These are phyloP conservation scores for Pseudonitzschia pungens DNA, from an alignment of 108 stramenopile genomes.

Conservation along the genomic window DNA sequence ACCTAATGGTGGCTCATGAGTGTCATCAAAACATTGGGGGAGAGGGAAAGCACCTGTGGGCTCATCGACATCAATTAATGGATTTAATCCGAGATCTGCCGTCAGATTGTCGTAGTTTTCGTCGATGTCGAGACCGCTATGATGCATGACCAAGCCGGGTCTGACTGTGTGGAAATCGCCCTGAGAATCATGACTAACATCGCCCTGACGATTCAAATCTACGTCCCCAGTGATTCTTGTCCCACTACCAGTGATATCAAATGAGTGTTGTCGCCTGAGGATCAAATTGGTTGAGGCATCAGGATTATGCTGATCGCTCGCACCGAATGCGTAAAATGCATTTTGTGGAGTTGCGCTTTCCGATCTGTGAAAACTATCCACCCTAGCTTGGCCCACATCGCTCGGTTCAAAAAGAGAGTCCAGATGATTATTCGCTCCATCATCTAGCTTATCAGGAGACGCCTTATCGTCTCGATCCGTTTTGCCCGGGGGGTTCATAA, in stretches of 20 bases:
- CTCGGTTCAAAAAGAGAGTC: neutral
- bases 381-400: neutral
- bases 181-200: neutral
- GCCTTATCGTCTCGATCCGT: neutral
- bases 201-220: neutral
- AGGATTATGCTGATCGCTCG: neutral
- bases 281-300: neutral
- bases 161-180: neutral
- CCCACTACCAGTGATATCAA: neutral
- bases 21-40: neutral
- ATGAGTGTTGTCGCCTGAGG: neutral
- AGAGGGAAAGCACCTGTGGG: neutral
- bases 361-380: neutral
- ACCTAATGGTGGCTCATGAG: neutral
- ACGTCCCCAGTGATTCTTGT: neutral
- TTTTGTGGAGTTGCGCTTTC: neutral
- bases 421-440: neutral
- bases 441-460: neutral
- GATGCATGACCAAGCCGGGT: neutral
- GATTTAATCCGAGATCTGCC: neutral
- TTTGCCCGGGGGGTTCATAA: neutral
- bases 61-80: neutral
- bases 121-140: neutral
- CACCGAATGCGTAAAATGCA: neutral
- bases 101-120: neutral